A percentile compares a stretch with the other conserved stretches of the same genome.
Conservation (phyloP, 768 basidiomycete genomes). For the Psilocybe tampanensis region DNA sequence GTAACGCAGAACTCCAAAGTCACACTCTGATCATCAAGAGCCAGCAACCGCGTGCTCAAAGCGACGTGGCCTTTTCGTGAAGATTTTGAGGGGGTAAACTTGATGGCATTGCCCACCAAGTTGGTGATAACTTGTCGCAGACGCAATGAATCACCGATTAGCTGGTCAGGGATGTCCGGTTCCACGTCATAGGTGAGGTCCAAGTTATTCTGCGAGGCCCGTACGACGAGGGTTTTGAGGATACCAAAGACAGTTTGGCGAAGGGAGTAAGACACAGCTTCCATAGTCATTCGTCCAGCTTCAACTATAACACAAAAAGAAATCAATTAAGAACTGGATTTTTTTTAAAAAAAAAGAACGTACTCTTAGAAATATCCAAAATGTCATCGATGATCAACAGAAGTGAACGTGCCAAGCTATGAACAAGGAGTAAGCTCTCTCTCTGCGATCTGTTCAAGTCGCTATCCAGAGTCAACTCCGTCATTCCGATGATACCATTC, state of each 20-base stretch:
- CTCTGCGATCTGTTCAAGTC: constrained; percentile 93
- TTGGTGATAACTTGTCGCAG: constrained; percentile 96
- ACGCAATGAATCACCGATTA: constrained; percentile 95
- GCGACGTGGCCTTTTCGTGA: constrained; percentile 87
- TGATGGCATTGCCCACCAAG: constrained; percentile 94
- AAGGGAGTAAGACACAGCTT: constrained; percentile 96
- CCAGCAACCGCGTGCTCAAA: constrained; percentile 79
- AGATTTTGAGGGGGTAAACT: constrained; percentile 88
- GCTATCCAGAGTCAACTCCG: constrained; percentile 94
- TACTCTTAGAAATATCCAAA: constrained; percentile 99
- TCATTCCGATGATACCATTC: constrained; percentile 99
- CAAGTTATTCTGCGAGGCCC: constrained; percentile 94
- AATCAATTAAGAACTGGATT: neutral
- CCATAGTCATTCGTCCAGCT: constrained; percentile 99
- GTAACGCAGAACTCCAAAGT: constrained; percentile 97
- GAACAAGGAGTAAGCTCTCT: constrained; percentile 94
- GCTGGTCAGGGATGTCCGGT: constrained; percentile 92
- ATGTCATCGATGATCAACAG: constrained; percentile 99
- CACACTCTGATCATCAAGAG: constrained; percentile 79
- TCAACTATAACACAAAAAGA: constrained; percentile 64
- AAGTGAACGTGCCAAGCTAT: constrained; percentile 90
- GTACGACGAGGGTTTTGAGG: constrained; percentile 96
- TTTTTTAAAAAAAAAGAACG: constrained; percentile 31
- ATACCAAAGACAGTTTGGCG: constrained; percentile 98
- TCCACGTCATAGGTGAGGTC: constrained; percentile 97